Conservation (phyloP, 345 rosid genomes). For the Eucalyptus brandiana region DNA sequence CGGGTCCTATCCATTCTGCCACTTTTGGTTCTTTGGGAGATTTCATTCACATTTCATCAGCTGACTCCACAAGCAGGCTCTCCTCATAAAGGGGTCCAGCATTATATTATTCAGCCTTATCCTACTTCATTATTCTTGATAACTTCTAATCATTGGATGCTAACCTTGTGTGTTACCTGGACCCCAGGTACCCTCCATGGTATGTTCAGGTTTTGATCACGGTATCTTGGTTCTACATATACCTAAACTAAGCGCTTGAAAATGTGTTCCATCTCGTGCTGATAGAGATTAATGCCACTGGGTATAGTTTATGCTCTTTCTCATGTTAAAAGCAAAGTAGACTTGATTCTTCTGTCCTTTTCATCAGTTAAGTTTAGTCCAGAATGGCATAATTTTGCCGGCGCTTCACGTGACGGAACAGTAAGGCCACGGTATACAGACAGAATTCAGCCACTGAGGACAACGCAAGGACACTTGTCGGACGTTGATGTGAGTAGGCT, state of each 20-base stretch:
- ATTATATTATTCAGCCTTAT: no score
- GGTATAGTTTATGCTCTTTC: not conserved
- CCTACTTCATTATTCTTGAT: not conserved
- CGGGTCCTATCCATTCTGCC: no score
- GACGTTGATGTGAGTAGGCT: conserved; percentile 75
- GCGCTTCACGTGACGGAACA: conserved; percentile 90
- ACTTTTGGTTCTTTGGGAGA: no score
- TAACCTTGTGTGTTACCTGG: conserved; percentile 86
- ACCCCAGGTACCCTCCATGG: conserved; percentile 96
- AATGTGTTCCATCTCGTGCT: no score
- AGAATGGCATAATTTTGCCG: conserved; percentile 77
- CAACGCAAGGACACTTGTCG: conserved; percentile 91
- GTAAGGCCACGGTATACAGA: conserved; percentile 92
- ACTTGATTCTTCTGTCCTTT: not conserved
- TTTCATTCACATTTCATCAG: no score
- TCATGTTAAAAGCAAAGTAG: not conserved
- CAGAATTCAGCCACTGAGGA: conserved; percentile 78
- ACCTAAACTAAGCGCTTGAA: not conserved
- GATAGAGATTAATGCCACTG: not conserved
- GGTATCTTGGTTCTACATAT: not conserved
- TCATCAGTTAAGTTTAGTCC: conserved; percentile 60
- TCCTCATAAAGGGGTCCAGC: not conserved
- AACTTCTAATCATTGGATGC: conserved; percentile 33
- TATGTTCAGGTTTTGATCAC: conserved; percentile 64
- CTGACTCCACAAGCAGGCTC: no score